These are phyloP conservation scores for Sanghuangporus weigelae DNA, from an alignment of 1,284 basidiomycete genomes.

Conservation along the genomic window DNA sequence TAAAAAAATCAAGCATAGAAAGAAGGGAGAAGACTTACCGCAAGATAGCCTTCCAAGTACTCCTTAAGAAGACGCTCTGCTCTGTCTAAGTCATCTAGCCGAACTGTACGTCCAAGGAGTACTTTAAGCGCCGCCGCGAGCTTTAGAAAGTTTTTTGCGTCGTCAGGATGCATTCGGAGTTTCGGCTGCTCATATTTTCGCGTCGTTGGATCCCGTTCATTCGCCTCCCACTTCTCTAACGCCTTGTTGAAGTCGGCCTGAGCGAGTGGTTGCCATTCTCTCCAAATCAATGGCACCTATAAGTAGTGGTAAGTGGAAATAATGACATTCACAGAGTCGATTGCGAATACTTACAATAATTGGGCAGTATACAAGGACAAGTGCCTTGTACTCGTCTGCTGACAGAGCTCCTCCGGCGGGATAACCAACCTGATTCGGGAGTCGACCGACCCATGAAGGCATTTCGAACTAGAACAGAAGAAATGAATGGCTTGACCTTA, in stretches of 20 bases:
- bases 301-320: no score
- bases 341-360: constrained; percentile 6
- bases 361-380: constrained; percentile 11
- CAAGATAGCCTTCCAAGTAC: constrained; percentile 13
- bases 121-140: constrained; percentile 20
- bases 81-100: not conserved
- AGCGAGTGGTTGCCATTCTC: constrained; percentile 11
- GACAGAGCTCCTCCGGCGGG: constrained; percentile 14
- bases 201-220: constrained; percentile 7
- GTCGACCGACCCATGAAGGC: constrained; percentile 15
- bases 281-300: constrained; percentile 20
- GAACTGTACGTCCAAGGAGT: constrained; percentile 10
- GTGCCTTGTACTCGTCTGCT: constrained; percentile 15
- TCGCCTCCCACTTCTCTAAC: constrained; percentile 12
- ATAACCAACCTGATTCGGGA: constrained; percentile 14
- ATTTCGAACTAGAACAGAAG: no score
- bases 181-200: no score
- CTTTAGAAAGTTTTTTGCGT: constrained; percentile 14
- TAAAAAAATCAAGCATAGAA: no score
- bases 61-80: constrained; percentile 13
- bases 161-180: constrained; percentile 8
- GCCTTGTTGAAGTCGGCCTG: constrained; percentile 11
- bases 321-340: not conserved
- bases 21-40: no score
- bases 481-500: no score